Evolutionary conservation across 176 grass and related monocot genomes (phyloP).

Genomic region (Urochloa ruziziensis): DNA sequence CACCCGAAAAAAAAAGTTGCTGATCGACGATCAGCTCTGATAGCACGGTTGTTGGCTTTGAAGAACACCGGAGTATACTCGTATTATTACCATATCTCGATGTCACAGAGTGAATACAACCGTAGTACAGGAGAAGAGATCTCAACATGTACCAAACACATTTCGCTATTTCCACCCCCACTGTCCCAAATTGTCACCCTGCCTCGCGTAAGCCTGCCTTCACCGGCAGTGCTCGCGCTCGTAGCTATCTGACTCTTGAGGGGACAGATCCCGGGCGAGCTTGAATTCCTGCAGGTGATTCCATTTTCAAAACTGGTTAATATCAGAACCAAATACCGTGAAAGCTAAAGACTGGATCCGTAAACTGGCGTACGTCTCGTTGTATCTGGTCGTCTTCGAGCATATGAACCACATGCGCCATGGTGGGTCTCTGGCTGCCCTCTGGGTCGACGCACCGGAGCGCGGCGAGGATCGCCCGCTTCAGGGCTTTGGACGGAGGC

Average conservation of each 20-base stretch:
- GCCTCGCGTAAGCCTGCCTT: not conserved
- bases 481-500: constrained; percentile 66
- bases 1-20: not conserved
- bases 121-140: not conserved
- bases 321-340: not conserved
- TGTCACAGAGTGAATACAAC: constrained; percentile 15
- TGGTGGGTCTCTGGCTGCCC: constrained; percentile 64
- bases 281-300: constrained; percentile 56
- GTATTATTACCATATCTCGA: constrained; percentile 7
- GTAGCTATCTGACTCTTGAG: constrained; percentile 36
- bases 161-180: not conserved
- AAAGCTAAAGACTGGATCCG: not conserved
- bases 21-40: not conserved
- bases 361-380: constrained; percentile 44
- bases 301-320: not conserved
- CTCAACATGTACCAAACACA: constrained; percentile 5
- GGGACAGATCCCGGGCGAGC: constrained; percentile 45
- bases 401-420: constrained; percentile 85
- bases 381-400: constrained; percentile 68
- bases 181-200: not conserved
- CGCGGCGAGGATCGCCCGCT: constrained; percentile 70
- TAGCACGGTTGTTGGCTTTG: not conserved
- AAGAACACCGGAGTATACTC: not conserved
- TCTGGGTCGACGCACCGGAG: constrained; percentile 89
- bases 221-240: constrained; percentile 33